Percentiles rank a stretch among this genome's conserved stretches.
Evolutionary conservation across 1,284 basidiomycete genomes (phyloP).

Genomic region (Cryptococcus sp.): DNA sequence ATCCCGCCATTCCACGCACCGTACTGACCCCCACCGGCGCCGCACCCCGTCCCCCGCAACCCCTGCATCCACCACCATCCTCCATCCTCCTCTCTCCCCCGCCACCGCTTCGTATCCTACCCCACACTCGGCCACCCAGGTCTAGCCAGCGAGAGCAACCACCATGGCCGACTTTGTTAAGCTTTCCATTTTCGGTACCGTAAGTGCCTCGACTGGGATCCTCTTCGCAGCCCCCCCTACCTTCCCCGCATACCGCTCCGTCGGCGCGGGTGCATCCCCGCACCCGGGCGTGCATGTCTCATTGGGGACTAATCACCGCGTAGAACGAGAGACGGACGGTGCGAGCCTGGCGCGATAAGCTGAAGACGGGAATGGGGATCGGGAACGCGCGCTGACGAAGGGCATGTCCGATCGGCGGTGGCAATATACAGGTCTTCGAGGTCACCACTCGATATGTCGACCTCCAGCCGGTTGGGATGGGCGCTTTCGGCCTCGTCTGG

Average conservation of each 20-base stretch:
- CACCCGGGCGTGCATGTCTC: too few relatives aligned
- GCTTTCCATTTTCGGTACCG: conserved; percentile 94
- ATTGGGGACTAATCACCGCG: too few relatives aligned
- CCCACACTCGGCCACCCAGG: background rate
- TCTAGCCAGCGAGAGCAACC: background rate
- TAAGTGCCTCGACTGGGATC: conserved; percentile 19
- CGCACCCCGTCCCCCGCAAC: background rate
- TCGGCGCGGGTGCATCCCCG: too few relatives aligned
- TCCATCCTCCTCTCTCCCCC: background rate
- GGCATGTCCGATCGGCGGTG: conserved; percentile 5
- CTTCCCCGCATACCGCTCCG: background rate
- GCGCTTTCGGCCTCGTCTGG: conserved; percentile 95
- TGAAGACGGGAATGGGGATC: too few relatives aligned
- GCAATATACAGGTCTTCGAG: conserved; percentile 54
- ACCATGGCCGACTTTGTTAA: conserved; percentile 77
- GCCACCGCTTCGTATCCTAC: background rate
- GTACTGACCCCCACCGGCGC: too few relatives aligned
- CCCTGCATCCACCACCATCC: background rate
- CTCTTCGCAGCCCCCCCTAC: background rate
- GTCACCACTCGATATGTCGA: conserved; percentile 98
- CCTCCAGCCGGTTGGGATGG: conserved; percentile 99
- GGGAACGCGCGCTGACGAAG: background rate
- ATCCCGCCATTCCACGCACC: too few relatives aligned
- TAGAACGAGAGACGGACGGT: too few relatives aligned
- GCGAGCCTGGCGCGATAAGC: too few relatives aligned